Base-by-base conservation (phyloP, 192 early-diverging fungal species). In the Backusella parvicylindrica region DNA sequence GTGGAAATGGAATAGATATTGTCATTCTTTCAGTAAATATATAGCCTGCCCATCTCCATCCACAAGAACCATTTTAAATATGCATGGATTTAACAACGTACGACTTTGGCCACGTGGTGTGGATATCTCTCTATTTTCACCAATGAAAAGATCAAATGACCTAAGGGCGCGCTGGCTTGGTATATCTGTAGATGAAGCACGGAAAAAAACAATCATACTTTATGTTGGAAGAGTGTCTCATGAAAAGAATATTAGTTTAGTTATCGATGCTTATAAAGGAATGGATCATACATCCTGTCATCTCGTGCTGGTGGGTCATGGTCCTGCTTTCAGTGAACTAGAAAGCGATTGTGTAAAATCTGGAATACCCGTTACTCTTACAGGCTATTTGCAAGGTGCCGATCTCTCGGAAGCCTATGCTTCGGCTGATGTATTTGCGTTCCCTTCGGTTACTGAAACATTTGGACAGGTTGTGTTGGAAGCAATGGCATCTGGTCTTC, bases 391-490 rank as follows among this genome's bases (percentile, higher is more conserved):
- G 18, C 75, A 77, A 64, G 75, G 72, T n/a, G 30, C 28, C 1
- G 68, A 77, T 23, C 49, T 81, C 12, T 72, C 75, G 16, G 68
- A 67, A 43, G 79, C 79, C 3, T 81, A 81, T 49, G 79, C 79
- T 2, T 81, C 79, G 12, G 71, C 79, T 32, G 79, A 81, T 74
- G 64, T 81, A 13, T 81, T 81, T 74, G 71, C 75, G 0, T 81
- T 81, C 37, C 79, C 79, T 28, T 81, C 79, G 9, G 31, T 37
- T 9, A 77, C 79, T 15, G 79, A 81, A 71, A 81, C 79, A 12
- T 81, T 77, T 71, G 79, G 79, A 31, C 79, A 81, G 35, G 75
- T 81, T 15, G 79, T 81, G 0, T 56, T 81, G 23, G 75, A 81
- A 41, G 64, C 72, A 32, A 76, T 81, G 75, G 71, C 74, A 33